These are phyloP conservation scores for Amorphotheca resinae DNA, from an alignment of 495 filamentous ascomycete species.

Conservation along the genomic window DNA sequence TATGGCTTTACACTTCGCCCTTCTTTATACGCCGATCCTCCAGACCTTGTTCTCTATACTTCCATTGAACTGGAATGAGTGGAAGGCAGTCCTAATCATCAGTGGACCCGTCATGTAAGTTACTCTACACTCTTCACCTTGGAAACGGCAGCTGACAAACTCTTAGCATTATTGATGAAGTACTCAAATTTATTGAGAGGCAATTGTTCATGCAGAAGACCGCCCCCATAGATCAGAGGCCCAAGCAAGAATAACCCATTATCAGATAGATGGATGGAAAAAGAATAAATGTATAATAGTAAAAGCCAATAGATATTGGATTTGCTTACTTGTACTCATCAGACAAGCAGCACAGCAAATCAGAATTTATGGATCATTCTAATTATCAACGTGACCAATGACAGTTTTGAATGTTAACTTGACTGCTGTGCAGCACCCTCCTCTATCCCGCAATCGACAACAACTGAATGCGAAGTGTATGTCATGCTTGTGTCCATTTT, in stretches of 20 bases:
- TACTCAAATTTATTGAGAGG: slow-evolving; percentile 73
- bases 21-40: slow-evolving; percentile 85
- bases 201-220: slow-evolving; percentile 34
- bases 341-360: not conserved
- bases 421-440: too few species aligned
- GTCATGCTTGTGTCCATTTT: slow-evolving; percentile 9
- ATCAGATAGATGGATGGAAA: not conserved
- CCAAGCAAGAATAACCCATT: slow-evolving; percentile 18
- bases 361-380: too few species aligned
- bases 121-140: not conserved
- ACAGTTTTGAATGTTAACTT: too few species aligned
- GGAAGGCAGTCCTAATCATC: slow-evolving; percentile 83
- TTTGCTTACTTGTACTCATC: slow-evolving; percentile 5
- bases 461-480: not conserved
- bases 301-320: slow-evolving; percentile 18
- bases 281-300: slow-evolving; percentile 14
- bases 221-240: slow-evolving; percentile 8
- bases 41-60: slow-evolving; percentile 85
- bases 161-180: slow-evolving; percentile 73
- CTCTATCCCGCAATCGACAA: too few species aligned
- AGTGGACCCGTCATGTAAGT: slow-evolving; percentile 91
- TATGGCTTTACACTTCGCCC: slow-evolving; percentile 91
- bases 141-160: slow-evolving; percentile 26
- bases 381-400: too few species aligned
- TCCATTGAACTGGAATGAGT: slow-evolving; percentile 79